Percentiles rank a stretch among this genome's conserved stretches.
Conservation (phyloP, 345 rosid genomes). For the Eucalyptus polybractea region DNA sequence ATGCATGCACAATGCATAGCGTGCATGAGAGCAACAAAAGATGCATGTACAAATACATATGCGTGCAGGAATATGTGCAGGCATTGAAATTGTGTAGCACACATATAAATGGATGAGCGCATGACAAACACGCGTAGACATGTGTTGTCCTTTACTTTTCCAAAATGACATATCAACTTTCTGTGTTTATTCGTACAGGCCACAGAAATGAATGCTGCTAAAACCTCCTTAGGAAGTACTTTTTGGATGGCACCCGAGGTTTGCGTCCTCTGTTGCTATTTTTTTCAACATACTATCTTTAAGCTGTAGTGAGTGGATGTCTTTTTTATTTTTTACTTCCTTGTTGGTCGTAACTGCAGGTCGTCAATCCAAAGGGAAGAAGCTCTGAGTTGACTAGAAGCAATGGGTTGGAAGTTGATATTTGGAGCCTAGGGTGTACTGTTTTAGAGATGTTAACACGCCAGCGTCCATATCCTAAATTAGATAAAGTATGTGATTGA, state of each 20-base stretch:
- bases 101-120: neutral
- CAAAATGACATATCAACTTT: neutral
- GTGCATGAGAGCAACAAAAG: neutral
- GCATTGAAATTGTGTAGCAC: neutral
- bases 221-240: constrained; percentile 65
- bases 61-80: neutral
- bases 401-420: constrained; percentile 62
- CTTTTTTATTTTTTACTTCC: neutral
- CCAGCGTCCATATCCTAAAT: constrained; percentile 37
- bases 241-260: constrained; percentile 99
- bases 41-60: neutral
- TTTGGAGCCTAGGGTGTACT: constrained; percentile 92
- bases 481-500: constrained; percentile 39
- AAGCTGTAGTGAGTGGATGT: neutral
- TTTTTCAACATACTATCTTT: neutral
- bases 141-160: neutral
- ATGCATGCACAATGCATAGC: neutral
- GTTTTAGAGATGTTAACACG: constrained; percentile 74
- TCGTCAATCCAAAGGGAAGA: constrained; percentile 23
- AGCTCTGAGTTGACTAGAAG: constrained; percentile 1
- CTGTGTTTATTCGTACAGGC: neutral
- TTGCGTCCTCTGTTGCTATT: neutral
- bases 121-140: neutral
- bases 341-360: constrained; percentile 18
- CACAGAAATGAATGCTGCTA: constrained; percentile 20